Conservation (phyloP, 1,284 basidiomycete species). For the Phylloporus gajari region DNA sequence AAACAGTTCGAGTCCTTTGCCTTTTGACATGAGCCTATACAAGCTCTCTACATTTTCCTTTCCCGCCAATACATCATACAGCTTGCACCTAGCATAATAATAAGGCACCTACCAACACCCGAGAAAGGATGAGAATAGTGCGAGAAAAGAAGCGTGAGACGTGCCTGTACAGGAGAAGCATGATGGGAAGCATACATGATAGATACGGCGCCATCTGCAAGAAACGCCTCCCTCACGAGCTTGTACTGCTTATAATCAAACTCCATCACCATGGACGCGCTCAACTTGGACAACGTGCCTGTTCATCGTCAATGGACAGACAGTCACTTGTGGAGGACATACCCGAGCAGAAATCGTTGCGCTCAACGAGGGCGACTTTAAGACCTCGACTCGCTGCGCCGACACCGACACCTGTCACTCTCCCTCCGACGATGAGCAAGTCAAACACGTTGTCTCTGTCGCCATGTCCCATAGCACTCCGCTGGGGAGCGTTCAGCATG, state of each 20-base stretch:
- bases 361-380: slow-evolving; percentile 92
- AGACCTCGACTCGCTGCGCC: slow-evolving; percentile 94
- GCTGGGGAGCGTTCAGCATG: slow-evolving; percentile 66
- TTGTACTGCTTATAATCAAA: slow-evolving; percentile 98
- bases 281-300: slow-evolving; percentile 97
- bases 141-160: slow-evolving; percentile 28
- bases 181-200: slow-evolving; percentile 91
- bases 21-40: slow-evolving; percentile 94
- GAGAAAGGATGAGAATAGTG: slow-evolving; percentile 21
- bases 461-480: slow-evolving; percentile 18
- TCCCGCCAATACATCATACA: slow-evolving; percentile 96
- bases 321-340: slow-evolving; percentile 26
- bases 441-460: slow-evolving; percentile 62
- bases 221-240: slow-evolving; percentile 94
- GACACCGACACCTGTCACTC: slow-evolving; percentile 94
- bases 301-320: slow-evolving; percentile 49
- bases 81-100: slow-evolving; percentile 96
- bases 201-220: slow-evolving; percentile 96
- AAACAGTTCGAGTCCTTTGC: slow-evolving; percentile 93
- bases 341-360: slow-evolving; percentile 93
- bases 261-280: slow-evolving; percentile 95
- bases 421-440: slow-evolving; percentile 89
- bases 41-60: slow-evolving; percentile 97
- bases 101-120: slow-evolving; percentile 98
- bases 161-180: slow-evolving; percentile 91